Evolutionary conservation across 768 basidiomycete genomes (phyloP).

Genomic region (Kwoniella sp.): DNA sequence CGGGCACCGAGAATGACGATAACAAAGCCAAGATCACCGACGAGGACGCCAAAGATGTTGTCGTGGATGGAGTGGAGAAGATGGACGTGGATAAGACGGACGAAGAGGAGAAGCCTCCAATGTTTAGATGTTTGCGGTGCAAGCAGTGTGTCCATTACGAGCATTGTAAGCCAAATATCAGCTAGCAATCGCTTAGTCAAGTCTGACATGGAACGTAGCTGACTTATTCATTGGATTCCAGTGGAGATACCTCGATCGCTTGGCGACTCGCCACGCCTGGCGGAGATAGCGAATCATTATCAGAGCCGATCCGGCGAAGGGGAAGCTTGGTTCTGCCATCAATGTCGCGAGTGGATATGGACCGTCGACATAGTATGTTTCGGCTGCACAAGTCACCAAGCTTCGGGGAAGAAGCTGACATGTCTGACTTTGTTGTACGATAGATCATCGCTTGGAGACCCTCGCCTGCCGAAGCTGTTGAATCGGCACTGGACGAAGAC

Average conservation of each 20-base stretch:
- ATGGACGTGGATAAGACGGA: constrained; percentile 53
- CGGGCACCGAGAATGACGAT: neutral
- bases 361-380: constrained; percentile 63
- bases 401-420: neutral
- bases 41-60: neutral
- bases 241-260: constrained; percentile 54
- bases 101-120: constrained; percentile 50
- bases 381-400: neutral
- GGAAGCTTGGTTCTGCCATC: constrained; percentile 62
- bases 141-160: constrained; percentile 79
- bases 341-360: constrained; percentile 73
- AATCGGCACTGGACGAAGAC: constrained; percentile 59
- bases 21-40: neutral
- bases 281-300: constrained; percentile 39
- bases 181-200: too few species aligned
- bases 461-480: constrained; percentile 67
- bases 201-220: neutral
- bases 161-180: constrained; percentile 58
- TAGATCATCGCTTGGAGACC: constrained; percentile 89
- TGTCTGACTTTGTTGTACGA: neutral
- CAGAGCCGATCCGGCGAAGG: constrained; percentile 24
- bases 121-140: constrained; percentile 83
- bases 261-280: constrained; percentile 61
- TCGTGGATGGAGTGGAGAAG: constrained; percentile 56
- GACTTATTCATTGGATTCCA: constrained; percentile 19